Base-by-base conservation (phyloP, 345 rosid genomes). In the Populus tremula region DNA sequence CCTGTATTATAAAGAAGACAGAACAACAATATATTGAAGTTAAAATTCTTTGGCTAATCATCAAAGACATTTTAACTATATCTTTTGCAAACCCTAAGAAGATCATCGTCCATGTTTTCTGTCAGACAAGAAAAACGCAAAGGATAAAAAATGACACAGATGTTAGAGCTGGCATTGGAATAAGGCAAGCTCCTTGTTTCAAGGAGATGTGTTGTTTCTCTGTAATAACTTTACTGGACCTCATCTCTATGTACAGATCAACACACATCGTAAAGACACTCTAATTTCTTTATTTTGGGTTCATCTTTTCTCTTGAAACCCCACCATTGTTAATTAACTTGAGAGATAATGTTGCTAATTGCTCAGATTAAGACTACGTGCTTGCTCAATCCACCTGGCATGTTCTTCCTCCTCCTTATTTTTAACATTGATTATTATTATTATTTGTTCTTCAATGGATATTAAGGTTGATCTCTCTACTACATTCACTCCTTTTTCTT, bases 121-220 rank as follows among this genome's bases (percentile, higher is more conserved):
- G 20, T 54, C 29, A 36, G 45, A 33, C 56, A 35, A 67, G 6
- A 59, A 31, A 23, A 53, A 1, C 59, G 4, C 9, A 8, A 1
- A 29, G 67, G 64, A 17, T 31, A 25, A 23, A 73, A 14, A 56
- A 64, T 27, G 49, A 0, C 13, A 12, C 18, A 73, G 38, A 59
- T 21, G 16, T 27, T 18, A 16, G 59, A 39, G 71, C 69, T 77
- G 81, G 77, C 81, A 23, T 43, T 33, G 71, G 63, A 41, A 61
- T 27, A 62, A 69, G 78, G 69, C 76, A 63, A 76, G 63, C 36
- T 75, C 82, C 82, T 63, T 81, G 82, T 84, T 61, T 73, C 59
- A 54, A 21, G 87, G 82, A 70, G 73, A 76, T 50, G 62, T 74
- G 70, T 36, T 75, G 59, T 66, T 35, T 38, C 17, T 20, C 39